These are phyloP conservation scores for Sphaerulina musiva DNA, from an alignment of 2,329 filamentous ascomycete genomes.

Conservation along the genomic window DNA sequence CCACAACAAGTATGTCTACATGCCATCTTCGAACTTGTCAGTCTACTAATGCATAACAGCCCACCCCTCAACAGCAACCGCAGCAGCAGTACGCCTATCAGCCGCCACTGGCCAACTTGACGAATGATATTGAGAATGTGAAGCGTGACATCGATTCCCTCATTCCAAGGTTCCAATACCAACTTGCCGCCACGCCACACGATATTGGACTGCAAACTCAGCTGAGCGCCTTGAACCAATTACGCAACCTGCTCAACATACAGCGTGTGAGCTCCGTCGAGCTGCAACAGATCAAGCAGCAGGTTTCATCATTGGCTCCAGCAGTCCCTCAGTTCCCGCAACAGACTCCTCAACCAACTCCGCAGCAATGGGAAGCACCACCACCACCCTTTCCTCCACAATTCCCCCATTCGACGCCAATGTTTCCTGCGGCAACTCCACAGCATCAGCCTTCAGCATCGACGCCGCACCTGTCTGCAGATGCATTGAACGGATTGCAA, in stretches of 20 bases:
- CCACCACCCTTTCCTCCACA: conserved; percentile 24
- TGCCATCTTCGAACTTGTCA: background rate
- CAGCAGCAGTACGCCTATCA: conserved; percentile 16
- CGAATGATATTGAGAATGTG: conserved; percentile 52
- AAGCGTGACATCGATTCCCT: conserved; percentile 77
- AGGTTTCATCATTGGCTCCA: conserved; percentile 69
- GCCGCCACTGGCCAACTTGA: conserved; percentile 10
- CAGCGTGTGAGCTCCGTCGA: conserved; percentile 74
- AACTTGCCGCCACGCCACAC: conserved; percentile 68
- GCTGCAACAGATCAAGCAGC: conserved; percentile 74
- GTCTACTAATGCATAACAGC: conserved; percentile 14
- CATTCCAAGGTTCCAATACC: conserved; percentile 64
- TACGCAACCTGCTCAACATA: conserved; percentile 72
- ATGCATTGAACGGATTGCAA: conserved; percentile 30
- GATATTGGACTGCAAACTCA: conserved; percentile 70
- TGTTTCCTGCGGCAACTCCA: conserved; percentile 20
- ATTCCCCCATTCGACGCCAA: conserved; percentile 26
- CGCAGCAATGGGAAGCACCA: conserved; percentile 30
- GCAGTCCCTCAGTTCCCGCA: conserved; percentile 41
- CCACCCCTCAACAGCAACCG: conserved; percentile 26
- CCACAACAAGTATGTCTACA: conserved; percentile 32
- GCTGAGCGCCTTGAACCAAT: conserved; percentile 75
- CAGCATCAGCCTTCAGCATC: conserved; percentile 16
- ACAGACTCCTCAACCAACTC: conserved; percentile 31
- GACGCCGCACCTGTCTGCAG: conserved; percentile 27